Evolutionary conservation across 768 basidiomycete genomes (phyloP).

Genomic region (Boletus coccyginus): DNA sequence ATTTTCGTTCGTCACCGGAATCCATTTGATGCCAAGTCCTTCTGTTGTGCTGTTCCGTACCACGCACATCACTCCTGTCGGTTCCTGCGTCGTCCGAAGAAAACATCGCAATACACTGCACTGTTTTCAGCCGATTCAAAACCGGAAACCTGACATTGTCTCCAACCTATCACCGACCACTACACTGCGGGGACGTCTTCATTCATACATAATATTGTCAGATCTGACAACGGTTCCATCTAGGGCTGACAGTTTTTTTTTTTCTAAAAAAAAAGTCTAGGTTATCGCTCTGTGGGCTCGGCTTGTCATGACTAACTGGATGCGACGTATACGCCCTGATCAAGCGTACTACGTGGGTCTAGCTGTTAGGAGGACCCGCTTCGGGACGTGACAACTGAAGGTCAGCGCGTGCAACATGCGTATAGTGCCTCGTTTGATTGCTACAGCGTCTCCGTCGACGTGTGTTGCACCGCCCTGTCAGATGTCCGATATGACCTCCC

Average conservation of each 20-base stretch:
- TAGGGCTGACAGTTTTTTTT: background rate
- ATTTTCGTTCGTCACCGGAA: background rate
- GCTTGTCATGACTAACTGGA: background rate
- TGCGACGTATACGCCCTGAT: background rate
- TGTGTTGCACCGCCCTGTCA: conserved; percentile 5
- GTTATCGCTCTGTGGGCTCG: background rate
- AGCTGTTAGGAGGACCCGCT: background rate
- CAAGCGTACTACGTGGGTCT: background rate
- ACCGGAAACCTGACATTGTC: background rate
- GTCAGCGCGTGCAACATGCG: background rate
- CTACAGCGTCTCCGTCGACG: background rate
- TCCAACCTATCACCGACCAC: background rate
- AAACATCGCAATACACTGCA: too few relatives aligned
- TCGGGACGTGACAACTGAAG: background rate
- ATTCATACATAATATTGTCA: background rate
- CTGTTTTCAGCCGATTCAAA: background rate
- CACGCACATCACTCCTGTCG: background rate
- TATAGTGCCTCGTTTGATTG: background rate
- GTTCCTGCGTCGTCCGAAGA: background rate
- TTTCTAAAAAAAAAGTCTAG: background rate
- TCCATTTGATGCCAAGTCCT: background rate
- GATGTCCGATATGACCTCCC: background rate
- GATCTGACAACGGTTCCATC: background rate
- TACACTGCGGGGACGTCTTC: background rate
- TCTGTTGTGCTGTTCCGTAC: background rate